Base-by-base conservation (phyloP, 2,329 filamentous ascomycete genomes). In the Arthroderma sp. region DNA sequence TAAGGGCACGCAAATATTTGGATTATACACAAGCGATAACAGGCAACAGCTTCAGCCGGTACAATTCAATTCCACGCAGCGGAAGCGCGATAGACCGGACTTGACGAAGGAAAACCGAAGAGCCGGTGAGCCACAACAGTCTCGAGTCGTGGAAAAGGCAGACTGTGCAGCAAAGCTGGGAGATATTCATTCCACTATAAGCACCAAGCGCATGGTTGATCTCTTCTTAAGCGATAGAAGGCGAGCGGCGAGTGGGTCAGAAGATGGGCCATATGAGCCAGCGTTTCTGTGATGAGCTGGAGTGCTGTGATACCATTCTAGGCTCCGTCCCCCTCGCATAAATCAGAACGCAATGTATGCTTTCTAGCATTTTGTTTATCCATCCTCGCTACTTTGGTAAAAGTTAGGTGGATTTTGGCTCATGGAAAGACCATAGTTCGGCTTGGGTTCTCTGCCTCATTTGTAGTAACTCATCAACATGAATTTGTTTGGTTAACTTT, bases 141-240 rank as follows among this genome's bases (percentile, higher is more conserved):
- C 43, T 37, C 38, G 30, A 29, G 33, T 29, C 11, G 34, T 10
- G 22, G 36, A 39, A 5, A 37, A 36, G 5, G 31, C 43, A 11
- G 32, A 46, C 28, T 38, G 44, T 9, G 29, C 44, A 10, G 31
- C 41, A 29, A 50, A 45, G 30, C 43, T 50, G 11, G 43, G 42
- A 7, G 48, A 49, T 36, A 40, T 49, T 29, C 49, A 47, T 41
- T 51, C 49, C 38, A 48, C 51, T 6, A 49, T 51, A 27, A 52
- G 50, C 31, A 52, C 48, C 38, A 54, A 53, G 40, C 47, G 48
- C 7, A 54, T 54, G 51, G 51, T 53, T 39, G 51, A 53, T 44
- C 30, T 52, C 42, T 53, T 53, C 28, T 45, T 53, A 33, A 52
- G 48, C 36, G 46, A 52, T 28, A 47, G 51, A 33, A 48, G 51